Percentiles rank a stretch among this genome's conserved stretches.
phyloP scores from a whole-genome alignment of 2,329 filamentous ascomycete species.

The Ophiocordyceps robertsii region DNA sequence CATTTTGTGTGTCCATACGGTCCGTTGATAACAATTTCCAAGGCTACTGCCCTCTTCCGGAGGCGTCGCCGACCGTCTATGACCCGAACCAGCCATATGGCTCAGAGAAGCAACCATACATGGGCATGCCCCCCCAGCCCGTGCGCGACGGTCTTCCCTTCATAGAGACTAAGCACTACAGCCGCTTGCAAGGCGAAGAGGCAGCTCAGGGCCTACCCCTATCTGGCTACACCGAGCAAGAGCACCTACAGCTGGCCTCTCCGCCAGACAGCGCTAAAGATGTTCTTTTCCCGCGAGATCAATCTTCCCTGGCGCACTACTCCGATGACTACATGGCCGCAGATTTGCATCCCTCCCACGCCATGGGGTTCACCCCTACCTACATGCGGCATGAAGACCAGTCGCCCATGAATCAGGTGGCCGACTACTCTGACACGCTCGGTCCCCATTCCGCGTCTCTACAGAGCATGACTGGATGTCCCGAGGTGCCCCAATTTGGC shows the following conservation, averaged over 20 bases:
- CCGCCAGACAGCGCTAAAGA: not conserved
- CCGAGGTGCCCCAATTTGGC: not conserved
- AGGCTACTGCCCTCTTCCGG: constrained; percentile 21
- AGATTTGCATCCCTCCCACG: not conserved
- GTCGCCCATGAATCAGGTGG: not conserved
- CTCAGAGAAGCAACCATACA: constrained; percentile 11
- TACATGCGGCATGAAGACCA: not conserved
- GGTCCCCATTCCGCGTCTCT: not conserved
- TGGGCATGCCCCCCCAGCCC: constrained; percentile 1
- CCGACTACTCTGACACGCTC: not conserved
- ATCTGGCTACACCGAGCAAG: constrained; percentile 1
- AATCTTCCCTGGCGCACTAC: not conserved
- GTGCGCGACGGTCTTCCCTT: not conserved
- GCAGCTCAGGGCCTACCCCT: not conserved
- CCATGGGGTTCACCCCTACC: not conserved
- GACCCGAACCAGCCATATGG: constrained; percentile 18
- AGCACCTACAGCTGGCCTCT: not conserved
- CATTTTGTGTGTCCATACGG: no score
- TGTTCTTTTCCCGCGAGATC: not conserved
- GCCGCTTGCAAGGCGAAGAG: not conserved
- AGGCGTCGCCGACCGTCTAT: constrained; percentile 12
- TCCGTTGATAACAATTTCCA: not conserved
- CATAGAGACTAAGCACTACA: not conserved
- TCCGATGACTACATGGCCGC: not conserved
- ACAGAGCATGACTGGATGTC: not conserved